phyloP scores from a whole-genome alignment of 2,329 filamentous ascomycete genomes.

The Trichoderma cornu-damae region DNA sequence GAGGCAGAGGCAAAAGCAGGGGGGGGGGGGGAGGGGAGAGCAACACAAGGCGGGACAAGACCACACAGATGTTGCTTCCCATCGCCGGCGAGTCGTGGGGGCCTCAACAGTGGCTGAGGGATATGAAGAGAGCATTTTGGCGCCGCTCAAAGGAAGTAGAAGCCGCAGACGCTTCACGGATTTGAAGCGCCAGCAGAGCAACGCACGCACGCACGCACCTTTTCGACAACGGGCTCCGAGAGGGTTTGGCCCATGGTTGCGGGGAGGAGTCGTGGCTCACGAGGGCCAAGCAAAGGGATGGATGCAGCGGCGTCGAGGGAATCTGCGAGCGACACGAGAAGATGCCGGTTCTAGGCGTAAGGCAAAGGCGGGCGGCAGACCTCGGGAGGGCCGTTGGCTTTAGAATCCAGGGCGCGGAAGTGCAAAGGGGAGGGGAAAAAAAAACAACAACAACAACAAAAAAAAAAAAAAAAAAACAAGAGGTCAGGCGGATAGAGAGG shows the following conservation, averaged over 20 bases:
- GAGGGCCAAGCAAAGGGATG: constrained; percentile 17
- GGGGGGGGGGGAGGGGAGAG: no score
- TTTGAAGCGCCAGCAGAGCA: constrained; percentile 19
- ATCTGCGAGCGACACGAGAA: neutral
- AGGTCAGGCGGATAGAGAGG: constrained; percentile 3
- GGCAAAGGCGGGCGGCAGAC: neutral
- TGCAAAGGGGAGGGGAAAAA: neutral
- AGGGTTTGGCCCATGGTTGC: constrained; percentile 92
- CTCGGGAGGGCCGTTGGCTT: constrained; percentile 9
- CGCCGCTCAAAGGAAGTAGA: neutral
- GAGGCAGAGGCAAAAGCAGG: neutral
- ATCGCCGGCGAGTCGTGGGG: neutral
- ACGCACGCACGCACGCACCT: constrained; percentile 65
- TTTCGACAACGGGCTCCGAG: constrained; percentile 97
- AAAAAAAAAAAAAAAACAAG: neutral
- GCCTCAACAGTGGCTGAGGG: neutral
- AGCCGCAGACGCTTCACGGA: constrained; percentile 12
- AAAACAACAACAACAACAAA: no score
- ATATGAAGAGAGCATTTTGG: constrained; percentile 9
- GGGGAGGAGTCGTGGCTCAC: constrained; percentile 26
- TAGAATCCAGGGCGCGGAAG: constrained; percentile 1
- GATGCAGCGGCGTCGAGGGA: neutral
- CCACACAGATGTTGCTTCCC: neutral
- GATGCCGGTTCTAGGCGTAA: neutral
- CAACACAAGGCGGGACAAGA: neutral